These are phyloP conservation scores for Jatropha podagrica DNA, from an alignment of 441 rosid species.

Conservation along the genomic window DNA sequence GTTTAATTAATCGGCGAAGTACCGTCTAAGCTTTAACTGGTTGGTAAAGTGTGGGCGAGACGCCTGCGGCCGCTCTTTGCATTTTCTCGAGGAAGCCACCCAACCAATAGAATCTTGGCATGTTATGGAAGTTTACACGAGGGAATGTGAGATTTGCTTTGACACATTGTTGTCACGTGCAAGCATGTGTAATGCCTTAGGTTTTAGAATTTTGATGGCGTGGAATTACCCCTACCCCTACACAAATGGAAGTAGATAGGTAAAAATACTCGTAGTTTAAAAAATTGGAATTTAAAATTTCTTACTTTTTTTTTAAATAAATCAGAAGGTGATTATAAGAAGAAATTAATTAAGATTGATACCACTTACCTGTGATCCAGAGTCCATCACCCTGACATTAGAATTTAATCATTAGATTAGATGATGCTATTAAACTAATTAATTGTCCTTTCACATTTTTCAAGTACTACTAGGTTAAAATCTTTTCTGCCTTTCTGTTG, in stretches of 20 bases:
- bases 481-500: no score
- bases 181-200: not conserved
- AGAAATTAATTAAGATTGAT: not conserved
- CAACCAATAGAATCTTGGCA: constrained; percentile 15
- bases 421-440: not conserved
- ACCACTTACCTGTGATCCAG: not conserved
- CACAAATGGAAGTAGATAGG: no score
- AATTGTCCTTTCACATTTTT: not conserved
- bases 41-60: constrained; percentile 38
- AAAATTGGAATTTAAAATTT: no score
- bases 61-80: constrained; percentile 3
- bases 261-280: no score
- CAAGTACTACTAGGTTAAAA: no score
- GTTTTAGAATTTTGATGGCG: no score
- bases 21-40: constrained; percentile 27
- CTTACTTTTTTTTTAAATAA: no score
- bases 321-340: not conserved
- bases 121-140: not conserved
- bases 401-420: not conserved
- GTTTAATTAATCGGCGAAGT: constrained; percentile 17
- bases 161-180: not conserved
- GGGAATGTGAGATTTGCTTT: not conserved
- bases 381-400: not conserved
- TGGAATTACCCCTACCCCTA: no score
- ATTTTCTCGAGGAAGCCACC: constrained; percentile 17